Evolutionary conservation across 495 filamentous ascomycete species (phyloP), one percentile per base, ranked within the genome.

Genomic region (Darksidea phi): DNA sequence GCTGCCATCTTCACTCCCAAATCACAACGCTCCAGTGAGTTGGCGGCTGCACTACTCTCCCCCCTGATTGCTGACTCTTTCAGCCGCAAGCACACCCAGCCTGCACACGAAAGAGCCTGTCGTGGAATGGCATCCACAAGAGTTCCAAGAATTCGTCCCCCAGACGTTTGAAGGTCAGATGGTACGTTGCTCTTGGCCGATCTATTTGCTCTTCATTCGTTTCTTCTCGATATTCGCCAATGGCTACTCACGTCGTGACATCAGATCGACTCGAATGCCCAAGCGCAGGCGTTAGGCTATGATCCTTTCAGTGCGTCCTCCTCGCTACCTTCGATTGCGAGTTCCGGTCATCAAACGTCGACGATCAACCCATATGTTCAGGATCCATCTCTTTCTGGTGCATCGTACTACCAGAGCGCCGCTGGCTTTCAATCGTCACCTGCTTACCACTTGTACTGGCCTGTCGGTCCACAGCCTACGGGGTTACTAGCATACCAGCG

Each of bases 1-100:
- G 94, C 94, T n/a, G 88, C 90, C 49, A 87, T 91, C 11, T 98
- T 98, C 66, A 95, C 90, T 38, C 94, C 94, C 17, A 80, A 73
- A 66, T 63, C 67, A 21, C 63, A 60, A 24, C 48, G 61, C 17
- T 66, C 59, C 66, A 61, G 72, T 73, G 56, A 71, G 74, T 53
- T 23, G 48, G 54, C 69, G 55, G 36, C 55, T 37, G 58, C 64
- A 23, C 71, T 58, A 62, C 66, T 32, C 58, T 72, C 38, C 62
- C 48, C 49, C 47, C 34, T 6, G 10, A 72, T 50, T 68, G 1
- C 63, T 78, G 67, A 72, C 34, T 68, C 53, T 57, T 73, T 76
- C 78, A 66, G 77, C 78, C 78, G 36, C 48, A 34, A 56, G 75
- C 61, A 79, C 67, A 11, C 82, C 68, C 73, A 81, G 74, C 75